phyloP scores from a whole-genome alignment of 768 basidiomycete species.

The Paxillus rubicundulus region DNA sequence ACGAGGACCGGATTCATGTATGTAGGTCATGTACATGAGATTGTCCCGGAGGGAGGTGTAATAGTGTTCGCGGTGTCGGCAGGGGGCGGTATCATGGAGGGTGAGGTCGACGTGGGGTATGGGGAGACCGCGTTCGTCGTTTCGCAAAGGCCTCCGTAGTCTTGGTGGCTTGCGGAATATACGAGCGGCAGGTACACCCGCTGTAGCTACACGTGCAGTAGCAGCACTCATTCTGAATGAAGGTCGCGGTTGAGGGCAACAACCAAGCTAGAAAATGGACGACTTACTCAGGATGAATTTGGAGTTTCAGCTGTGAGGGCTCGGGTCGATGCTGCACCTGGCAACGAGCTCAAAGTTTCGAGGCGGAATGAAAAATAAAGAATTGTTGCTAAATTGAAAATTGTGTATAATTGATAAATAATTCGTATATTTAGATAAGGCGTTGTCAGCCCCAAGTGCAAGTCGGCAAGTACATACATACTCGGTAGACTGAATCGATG shows the following conservation, averaged over 20 bases:
- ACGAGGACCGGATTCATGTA: slow-evolving; percentile 61
- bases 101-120: slow-evolving; percentile 64
- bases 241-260: background rate
- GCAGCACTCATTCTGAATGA: slow-evolving; percentile 12
- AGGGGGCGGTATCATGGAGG: slow-evolving; percentile 67
- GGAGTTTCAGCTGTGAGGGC: background rate
- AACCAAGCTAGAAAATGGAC: background rate
- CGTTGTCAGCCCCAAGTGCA: too few relatives aligned
- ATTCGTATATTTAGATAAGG: too few relatives aligned
- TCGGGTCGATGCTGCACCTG: too few relatives aligned
- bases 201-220: slow-evolving; percentile 7
- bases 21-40: slow-evolving; percentile 93
- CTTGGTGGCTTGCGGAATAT: slow-evolving; percentile 56
- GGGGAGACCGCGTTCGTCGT: slow-evolving; percentile 61
- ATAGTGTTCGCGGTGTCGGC: slow-evolving; percentile 83
- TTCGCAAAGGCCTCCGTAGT: slow-evolving; percentile 43
- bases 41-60: slow-evolving; percentile 77
- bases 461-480: too few relatives aligned
- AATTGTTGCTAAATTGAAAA: too few relatives aligned
- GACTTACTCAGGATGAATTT: background rate
- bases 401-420: too few relatives aligned
- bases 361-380: too few relatives aligned
- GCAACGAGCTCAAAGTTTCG: too few relatives aligned
- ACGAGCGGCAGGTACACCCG: slow-evolving; percentile 30
- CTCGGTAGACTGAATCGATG: too few relatives aligned